These are phyloP conservation scores for Globisporangium cederbergense DNA, from an alignment of 352 stramenopile genomes.

Conservation along the genomic window DNA sequence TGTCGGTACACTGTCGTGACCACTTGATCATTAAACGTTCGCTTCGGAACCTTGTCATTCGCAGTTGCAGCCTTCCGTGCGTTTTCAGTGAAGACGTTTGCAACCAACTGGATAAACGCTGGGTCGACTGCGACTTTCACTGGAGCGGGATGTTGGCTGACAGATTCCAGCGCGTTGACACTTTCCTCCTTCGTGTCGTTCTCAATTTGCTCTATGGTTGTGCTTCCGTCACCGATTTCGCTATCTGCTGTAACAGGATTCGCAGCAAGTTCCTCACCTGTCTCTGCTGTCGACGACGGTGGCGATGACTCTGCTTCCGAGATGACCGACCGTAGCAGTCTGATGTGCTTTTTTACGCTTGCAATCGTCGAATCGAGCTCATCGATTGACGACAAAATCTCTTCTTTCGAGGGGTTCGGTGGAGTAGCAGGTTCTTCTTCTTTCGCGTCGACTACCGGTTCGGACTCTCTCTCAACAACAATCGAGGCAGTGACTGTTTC, in stretches of 20 bases:
- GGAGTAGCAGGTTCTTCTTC: neutral
- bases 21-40: slow-evolving; percentile 37
- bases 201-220: neutral
- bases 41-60: slow-evolving; percentile 60
- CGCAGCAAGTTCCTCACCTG: neutral
- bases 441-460: slow-evolving; percentile 9
- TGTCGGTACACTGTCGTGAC: slow-evolving; percentile 68
- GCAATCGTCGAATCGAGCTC: slow-evolving; percentile 65
- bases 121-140: slow-evolving; percentile 62
- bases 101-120: slow-evolving; percentile 57
- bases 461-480: neutral
- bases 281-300: neutral
- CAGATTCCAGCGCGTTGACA: neutral
- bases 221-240: neutral
- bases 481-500: neutral
- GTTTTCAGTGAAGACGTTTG: slow-evolving; percentile 66
- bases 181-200: neutral
- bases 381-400: slow-evolving; percentile 81
- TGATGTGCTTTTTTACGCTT: slow-evolving; percentile 71
- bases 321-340: slow-evolving; percentile 42
- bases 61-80: slow-evolving; percentile 37
- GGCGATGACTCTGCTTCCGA: slow-evolving; percentile 27
- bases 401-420: slow-evolving; percentile 60
- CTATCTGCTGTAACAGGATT: neutral
- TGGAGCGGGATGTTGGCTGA: slow-evolving; percentile 14